Evolutionary conservation across 495 filamentous ascomycete species (phyloP).

Genomic region (Trichocladium antarcticum): DNA sequence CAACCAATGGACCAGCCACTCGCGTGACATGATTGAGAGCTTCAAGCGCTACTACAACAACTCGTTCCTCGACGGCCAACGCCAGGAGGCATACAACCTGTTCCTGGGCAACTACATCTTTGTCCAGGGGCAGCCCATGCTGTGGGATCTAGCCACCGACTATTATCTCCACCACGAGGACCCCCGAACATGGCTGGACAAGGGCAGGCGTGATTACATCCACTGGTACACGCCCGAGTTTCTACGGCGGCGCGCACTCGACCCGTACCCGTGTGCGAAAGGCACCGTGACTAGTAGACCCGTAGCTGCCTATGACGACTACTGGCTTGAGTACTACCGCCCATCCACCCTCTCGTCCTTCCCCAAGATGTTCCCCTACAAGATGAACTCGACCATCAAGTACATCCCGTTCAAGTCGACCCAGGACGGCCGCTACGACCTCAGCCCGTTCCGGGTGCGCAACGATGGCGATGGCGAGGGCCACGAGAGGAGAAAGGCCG

Average conservation of each 20-base stretch:
- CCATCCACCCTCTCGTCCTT: slow-evolving; percentile 77
- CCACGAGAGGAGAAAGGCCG: slow-evolving; percentile 38
- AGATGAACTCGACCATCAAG: slow-evolving; percentile 74
- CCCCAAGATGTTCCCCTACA: slow-evolving; percentile 77
- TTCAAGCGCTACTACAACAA: slow-evolving; percentile 99
- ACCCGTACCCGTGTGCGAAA: slow-evolving; percentile 34
- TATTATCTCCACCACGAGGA: slow-evolving; percentile 92
- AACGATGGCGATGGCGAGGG: slow-evolving; percentile 35
- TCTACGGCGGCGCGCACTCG: slow-evolving; percentile 50
- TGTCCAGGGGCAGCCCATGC: slow-evolving; percentile 81
- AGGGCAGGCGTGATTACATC: slow-evolving; percentile 55
- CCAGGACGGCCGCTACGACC: slow-evolving; percentile 60
- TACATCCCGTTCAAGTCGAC: slow-evolving; percentile 66
- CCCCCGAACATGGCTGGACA: slow-evolving; percentile 59
- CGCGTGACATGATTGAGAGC: slow-evolving; percentile 96
- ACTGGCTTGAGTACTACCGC: slow-evolving; percentile 97
- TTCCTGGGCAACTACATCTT: slow-evolving; percentile 97
- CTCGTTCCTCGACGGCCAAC: slow-evolving; percentile 89
- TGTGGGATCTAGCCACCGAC: slow-evolving; percentile 92
- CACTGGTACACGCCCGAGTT: slow-evolving; percentile 77
- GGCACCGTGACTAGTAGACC: slow-evolving; percentile 38
- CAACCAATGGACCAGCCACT: slow-evolving; percentile 96
- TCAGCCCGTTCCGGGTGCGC: slow-evolving; percentile 74
- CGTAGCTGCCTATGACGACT: slow-evolving; percentile 73
- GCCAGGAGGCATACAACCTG: slow-evolving; percentile 95